Percentiles rank a stretch among this genome's conserved stretches.
Conservation (phyloP, 441 rosid species). For the Aleurites moluccanus region DNA sequence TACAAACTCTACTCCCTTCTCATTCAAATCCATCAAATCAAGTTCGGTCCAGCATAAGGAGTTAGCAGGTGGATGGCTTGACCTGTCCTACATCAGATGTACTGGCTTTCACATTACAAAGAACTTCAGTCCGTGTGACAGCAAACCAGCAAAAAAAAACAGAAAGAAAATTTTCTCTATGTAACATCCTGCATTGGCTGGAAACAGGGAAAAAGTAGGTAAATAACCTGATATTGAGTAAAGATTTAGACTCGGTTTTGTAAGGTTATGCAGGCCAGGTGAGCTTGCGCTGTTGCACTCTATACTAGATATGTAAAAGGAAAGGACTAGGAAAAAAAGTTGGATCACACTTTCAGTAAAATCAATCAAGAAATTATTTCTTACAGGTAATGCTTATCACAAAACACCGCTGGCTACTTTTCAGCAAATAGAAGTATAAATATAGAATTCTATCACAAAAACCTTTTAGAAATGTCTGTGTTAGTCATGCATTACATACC, state of each 20-base stretch:
- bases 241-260: neutral
- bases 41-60: neutral
- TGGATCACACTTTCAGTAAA: neutral
- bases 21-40: neutral
- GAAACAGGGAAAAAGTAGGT: neutral
- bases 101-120: neutral
- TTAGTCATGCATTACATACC: slow-evolving; percentile 36
- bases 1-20: neutral
- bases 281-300: neutral
- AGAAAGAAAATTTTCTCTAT: neutral
- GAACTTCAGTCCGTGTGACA: neutral
- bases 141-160: neutral
- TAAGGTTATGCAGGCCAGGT: neutral
- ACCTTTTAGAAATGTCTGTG: neutral
- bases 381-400: neutral
- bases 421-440: neutral
- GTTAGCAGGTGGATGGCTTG: neutral
- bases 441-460: neutral
- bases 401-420: neutral
- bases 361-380: neutral
- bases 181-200: neutral
- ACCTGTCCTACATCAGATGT: neutral
- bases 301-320: neutral
- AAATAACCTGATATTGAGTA: neutral
- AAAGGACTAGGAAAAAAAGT: neutral